A percentile compares a stretch with the other conserved stretches of the same genome.
These are phyloP conservation scores for Wickerhamomyces queroliae DNA, from an alignment of 805 yeast species.

Conservation along the genomic window DNA sequence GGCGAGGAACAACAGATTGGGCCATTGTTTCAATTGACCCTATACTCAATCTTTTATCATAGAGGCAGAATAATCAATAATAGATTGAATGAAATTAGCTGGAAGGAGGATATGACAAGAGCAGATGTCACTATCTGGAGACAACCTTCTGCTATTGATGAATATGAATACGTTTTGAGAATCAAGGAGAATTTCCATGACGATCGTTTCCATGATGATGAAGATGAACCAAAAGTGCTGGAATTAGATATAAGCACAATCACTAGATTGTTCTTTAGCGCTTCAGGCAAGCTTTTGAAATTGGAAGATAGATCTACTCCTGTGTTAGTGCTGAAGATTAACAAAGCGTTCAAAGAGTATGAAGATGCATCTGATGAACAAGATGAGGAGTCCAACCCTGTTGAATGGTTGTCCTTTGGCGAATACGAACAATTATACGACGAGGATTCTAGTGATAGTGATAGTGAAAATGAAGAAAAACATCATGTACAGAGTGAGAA, in stretches of 20 bases:
- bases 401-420: slow-evolving; percentile 52
- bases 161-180: slow-evolving; percentile 38
- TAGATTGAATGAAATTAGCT: slow-evolving; percentile 37
- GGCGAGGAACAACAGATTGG: slow-evolving; percentile 40
- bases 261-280: slow-evolving; percentile 56
- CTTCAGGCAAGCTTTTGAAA: slow-evolving; percentile 59
- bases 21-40: slow-evolving; percentile 49
- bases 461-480: slow-evolving; percentile 4
- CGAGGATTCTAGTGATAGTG: slow-evolving; percentile 18
- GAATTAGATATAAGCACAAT: slow-evolving; percentile 35
- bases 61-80: slow-evolving; percentile 33
- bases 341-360: slow-evolving; percentile 20
- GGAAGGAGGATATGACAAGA: slow-evolving; percentile 71
- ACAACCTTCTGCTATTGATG: slow-evolving; percentile 6
- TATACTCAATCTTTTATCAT: slow-evolving; percentile 60
- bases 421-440: slow-evolving; percentile 28
- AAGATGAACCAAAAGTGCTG: slow-evolving; percentile 34
- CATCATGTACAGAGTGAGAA: slow-evolving; percentile 5
- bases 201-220: slow-evolving; percentile 63
- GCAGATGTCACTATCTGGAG: slow-evolving; percentile 39
- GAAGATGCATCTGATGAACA: slow-evolving; percentile 12
- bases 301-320: slow-evolving; percentile 60
- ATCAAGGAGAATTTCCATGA: slow-evolving; percentile 61
- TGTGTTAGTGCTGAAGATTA: slow-evolving; percentile 56
- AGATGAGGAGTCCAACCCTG: slow-evolving; percentile 16